Conservation (phyloP, 139 green algal species). For the Mesotaenium endlicherianum region DNA sequence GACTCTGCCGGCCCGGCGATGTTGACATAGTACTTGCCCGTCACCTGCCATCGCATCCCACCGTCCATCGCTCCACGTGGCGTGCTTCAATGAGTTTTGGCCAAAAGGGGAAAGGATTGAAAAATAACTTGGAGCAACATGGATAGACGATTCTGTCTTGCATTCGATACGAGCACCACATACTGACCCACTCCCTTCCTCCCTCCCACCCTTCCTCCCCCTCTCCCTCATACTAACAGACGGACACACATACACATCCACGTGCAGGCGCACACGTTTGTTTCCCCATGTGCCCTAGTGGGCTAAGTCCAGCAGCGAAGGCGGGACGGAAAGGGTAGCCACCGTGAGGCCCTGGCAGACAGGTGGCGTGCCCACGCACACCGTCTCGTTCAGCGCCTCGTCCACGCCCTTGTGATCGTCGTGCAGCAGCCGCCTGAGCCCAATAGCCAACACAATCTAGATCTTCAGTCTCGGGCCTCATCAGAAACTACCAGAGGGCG, state of each 20-base stretch:
- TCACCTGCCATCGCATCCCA: constrained; percentile 12
- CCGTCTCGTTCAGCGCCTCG: constrained; percentile 53
- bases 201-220: neutral
- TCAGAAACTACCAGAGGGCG: no score
- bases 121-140: no score
- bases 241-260: neutral
- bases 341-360: constrained; percentile 42
- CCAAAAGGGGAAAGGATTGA: no score
- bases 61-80: no score
- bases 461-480: no score
- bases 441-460: no score
- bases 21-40: constrained; percentile 16
- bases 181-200: neutral
- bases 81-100: no score
- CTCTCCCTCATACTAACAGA: neutral
- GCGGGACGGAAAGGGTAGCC: neutral
- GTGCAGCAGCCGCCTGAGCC: constrained; percentile 41
- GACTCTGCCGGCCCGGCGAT: constrained; percentile 1
- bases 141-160: no score
- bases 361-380: constrained; percentile 19
- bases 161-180: no score
- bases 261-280: no score
- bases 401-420: constrained; percentile 50
- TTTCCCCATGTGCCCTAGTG: no score
- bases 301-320: neutral